Evolutionary conservation across 2,329 filamentous ascomycete species (phyloP).

Genomic region (Myriosclerotinia duriaeana): DNA sequence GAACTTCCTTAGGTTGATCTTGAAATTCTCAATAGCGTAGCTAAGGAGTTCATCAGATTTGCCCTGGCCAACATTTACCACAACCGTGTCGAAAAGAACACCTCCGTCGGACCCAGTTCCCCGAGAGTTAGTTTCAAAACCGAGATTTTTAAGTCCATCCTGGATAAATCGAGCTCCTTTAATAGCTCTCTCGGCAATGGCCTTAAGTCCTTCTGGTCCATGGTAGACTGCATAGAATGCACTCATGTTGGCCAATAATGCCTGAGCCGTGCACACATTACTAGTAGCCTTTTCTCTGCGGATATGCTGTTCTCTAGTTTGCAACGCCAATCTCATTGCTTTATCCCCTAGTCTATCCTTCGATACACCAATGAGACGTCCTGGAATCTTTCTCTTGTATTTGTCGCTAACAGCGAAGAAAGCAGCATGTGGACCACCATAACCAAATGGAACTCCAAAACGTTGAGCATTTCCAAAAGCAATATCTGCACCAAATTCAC

Average conservation of each 20-base stretch:
- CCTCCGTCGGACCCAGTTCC: conserved; percentile 56
- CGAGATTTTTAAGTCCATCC: conserved; percentile 59
- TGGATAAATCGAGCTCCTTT: conserved; percentile 70
- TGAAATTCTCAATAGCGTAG: conserved; percentile 50
- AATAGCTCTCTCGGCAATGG: conserved; percentile 77
- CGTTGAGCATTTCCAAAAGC: conserved; percentile 91
- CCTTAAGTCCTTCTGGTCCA: conserved; percentile 77
- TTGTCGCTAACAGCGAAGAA: conserved; percentile 93
- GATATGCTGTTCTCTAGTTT: conserved; percentile 95
- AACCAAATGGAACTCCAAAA: conserved; percentile 88
- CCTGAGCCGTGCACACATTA: conserved; percentile 96
- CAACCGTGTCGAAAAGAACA: conserved; percentile 77
- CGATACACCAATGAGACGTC: conserved; percentile 84
- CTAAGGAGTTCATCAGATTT: conserved; percentile 53
- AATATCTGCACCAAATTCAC: conserved; percentile 92
- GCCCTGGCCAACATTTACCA: conserved; percentile 57
- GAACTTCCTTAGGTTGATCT: conserved; percentile 63
- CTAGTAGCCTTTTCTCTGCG: conserved; percentile 94
- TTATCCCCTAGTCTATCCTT: conserved; percentile 83
- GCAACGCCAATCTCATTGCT: conserved; percentile 79
- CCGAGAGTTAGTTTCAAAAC: conserved; percentile 61
- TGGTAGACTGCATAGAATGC: conserved; percentile 95
- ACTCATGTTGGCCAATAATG: conserved; percentile 91
- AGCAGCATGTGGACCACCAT: conserved; percentile 90
- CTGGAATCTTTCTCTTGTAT: conserved; percentile 92